Base-by-base conservation (phyloP, 768 basidiomycete genomes). In the Asterophora lycoperdoides region DNA sequence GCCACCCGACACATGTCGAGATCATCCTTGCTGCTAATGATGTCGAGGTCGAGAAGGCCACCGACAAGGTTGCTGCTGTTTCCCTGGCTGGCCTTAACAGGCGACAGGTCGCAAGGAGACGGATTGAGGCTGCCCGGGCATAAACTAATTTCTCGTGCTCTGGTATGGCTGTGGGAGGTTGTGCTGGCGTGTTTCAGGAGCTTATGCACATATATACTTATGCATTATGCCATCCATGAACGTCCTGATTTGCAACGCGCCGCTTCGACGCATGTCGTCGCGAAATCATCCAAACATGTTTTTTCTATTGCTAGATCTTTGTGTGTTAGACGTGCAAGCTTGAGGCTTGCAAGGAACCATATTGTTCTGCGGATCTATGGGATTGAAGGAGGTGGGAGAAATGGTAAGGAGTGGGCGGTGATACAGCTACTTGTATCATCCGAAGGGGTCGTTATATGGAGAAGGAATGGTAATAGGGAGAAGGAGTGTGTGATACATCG, bases 1-100 rank as follows among this genome's bases (percentile, higher is more conserved):
- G 95, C 36, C 91, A 93, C 73, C 96, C 96, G 35, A 88, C 86
- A 69, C 96, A 98, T 64, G 86, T 98, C 56, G 95, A 98, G 68
- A 83, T 93, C 66, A 92, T 98, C 67, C 84, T 98, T 54, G 74
- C 83, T 41, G 85, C 85, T 46, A 72, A 81, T 33, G 84, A 86
- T 34, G 80, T 78, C 54, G 85, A 91, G 68, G 93, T 98, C 43
- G 90, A 95, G 75, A 90, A 93, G 68, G 84, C 84, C 66, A 93
- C 89, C 61, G 92, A 93, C 73, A 86, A 88, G 68, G 71, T 78
- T 48, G 71, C 73, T 38, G 62, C 66, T 14, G 60, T 72, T 29
- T 70, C 79, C 20, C 69, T 90, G 44, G 61, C 74, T 37, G 86
- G 86, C 46, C 72, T 93, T 56, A 91, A 92, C 80, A 78, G 90